Base-by-base conservation (phyloP, 139 green algal species). In the Asterochloris erici region DNA sequence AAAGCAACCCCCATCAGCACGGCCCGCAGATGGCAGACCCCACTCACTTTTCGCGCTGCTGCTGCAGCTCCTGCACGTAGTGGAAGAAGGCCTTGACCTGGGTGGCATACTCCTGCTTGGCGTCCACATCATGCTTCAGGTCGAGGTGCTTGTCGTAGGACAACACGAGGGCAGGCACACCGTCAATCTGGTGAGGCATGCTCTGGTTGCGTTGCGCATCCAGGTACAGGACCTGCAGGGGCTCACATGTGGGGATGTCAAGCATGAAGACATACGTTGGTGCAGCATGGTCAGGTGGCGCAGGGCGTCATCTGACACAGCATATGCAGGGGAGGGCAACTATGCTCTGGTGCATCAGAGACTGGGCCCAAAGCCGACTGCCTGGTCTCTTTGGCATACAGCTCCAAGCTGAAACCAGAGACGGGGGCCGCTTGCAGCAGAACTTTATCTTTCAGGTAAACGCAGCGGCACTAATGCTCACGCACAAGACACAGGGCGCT, bases 111-210 rank as follows among this genome's bases (percentile, higher is more conserved):
- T 82, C 69, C 14, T 82, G 14, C 69, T 93, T 91, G 14, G 84
- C 81, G 21, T 89, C 88, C 19, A 86, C 62, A 38, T 97, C 93
- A 11, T 85, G 70, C 21, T 90, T 87, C 77, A 95, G 60, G 69
- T 95, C 90, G 38, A 95, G 86, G 70, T 94, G 71, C 0, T 79
- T 62, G 63, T 96, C 87, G 79, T 86, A 96, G 85, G 96, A 91
- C 68, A 97, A 78, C 27, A 95, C 82, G 76, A 97, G 84, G 16
- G 87, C 79, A 0, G 94, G 93, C 12, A 95, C 76, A 66, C 76
- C 77, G 68, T 87, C 62, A 62, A 88, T 77, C 78, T 74, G 68
- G 6, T 54, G 38, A 26, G 83, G 87, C 77, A 93, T 79, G 12
- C 60, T 73, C 14, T 62, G 69, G 27, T 87, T 38, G 24, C 29